These are phyloP conservation scores for Cyclotella atomus DNA, from an alignment of 108 stramenopile genomes.

Conservation along the genomic window DNA sequence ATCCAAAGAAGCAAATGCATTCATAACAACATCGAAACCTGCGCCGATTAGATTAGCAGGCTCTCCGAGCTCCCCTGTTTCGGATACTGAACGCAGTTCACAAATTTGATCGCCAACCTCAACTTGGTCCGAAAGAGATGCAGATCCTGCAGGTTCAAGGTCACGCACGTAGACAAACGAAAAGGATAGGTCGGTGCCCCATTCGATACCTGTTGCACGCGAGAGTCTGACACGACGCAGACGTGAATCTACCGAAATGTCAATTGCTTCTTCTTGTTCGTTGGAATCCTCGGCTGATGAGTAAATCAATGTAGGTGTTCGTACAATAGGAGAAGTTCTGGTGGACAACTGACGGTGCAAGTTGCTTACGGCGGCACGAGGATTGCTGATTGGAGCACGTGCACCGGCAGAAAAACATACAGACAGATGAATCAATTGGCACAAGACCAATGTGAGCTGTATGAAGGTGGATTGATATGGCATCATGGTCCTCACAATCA, in stretches of 20 bases:
- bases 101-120: conserved; percentile 84
- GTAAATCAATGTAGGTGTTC: neutral
- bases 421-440: too few relatives aligned
- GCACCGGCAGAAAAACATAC: too few relatives aligned
- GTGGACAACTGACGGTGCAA: too few relatives aligned
- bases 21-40: conserved; percentile 90
- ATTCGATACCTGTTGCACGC: conserved; percentile 92
- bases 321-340: neutral
- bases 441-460: too few relatives aligned
- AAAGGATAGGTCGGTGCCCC: conserved; percentile 94
- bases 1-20: conserved; percentile 73
- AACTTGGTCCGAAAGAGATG: conserved; percentile 68
- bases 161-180: conserved; percentile 91
- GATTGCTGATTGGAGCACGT: too few relatives aligned
- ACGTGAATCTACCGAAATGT: conserved; percentile 69
- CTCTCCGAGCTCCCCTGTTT: conserved; percentile 22
- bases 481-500: too few relatives aligned
- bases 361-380: too few relatives aligned
- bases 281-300: neutral
- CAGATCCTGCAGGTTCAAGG: conserved; percentile 82
- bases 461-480: too few relatives aligned
- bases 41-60: conserved; percentile 73
- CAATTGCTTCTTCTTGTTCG: conserved; percentile 33
- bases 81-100: conserved; percentile 63
- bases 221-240: conserved; percentile 72